Percentiles rank a stretch among this genome's conserved stretches.
These are phyloP conservation scores for Coemansia sp. DNA, from an alignment of 192 early-diverging fungal species.

Conservation along the genomic window DNA sequence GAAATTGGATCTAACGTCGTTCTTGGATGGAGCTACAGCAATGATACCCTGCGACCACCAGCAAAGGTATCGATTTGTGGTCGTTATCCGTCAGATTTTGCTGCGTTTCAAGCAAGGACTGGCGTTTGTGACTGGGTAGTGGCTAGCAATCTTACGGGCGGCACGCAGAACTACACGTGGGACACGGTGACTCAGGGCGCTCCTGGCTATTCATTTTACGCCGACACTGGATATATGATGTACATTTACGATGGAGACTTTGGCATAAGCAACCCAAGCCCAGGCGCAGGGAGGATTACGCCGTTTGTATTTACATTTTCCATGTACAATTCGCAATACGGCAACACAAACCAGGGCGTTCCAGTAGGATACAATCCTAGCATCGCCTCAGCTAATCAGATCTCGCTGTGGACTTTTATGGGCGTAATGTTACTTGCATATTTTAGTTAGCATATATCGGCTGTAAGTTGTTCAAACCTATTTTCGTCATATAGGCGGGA, in stretches of 20 bases:
- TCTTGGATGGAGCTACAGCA: conserved; percentile 44
- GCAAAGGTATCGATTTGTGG: conserved; percentile 45
- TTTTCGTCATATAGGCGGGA: not conserved
- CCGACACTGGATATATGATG: conserved; percentile 36
- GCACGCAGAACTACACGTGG: conserved; percentile 38
- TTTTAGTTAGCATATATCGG: not conserved
- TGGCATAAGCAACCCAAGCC: conserved; percentile 24
- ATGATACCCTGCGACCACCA: conserved; percentile 32
- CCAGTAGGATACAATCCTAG: conserved; percentile 50
- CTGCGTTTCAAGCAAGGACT: not conserved
- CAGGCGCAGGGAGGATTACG: conserved; percentile 36
- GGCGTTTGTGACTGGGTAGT: conserved; percentile 46
- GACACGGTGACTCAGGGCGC: conserved; percentile 41
- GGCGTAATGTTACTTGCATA: not conserved
- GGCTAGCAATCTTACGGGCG: conserved; percentile 42
- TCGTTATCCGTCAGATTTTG: conserved; percentile 23
- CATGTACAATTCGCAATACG: conserved; percentile 54
- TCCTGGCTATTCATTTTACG: conserved; percentile 32
- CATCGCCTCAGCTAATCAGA: conserved; percentile 3
- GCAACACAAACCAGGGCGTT: conserved; percentile 45
- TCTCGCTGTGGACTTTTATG: not conserved
- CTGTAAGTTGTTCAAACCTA: no score
- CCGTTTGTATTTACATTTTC: conserved; percentile 36
- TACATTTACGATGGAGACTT: conserved; percentile 50
- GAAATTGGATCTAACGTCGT: conserved; percentile 37